Evolutionary conservation across 306 rosid species (phyloP).

Genomic region (Pueraria montana): DNA sequence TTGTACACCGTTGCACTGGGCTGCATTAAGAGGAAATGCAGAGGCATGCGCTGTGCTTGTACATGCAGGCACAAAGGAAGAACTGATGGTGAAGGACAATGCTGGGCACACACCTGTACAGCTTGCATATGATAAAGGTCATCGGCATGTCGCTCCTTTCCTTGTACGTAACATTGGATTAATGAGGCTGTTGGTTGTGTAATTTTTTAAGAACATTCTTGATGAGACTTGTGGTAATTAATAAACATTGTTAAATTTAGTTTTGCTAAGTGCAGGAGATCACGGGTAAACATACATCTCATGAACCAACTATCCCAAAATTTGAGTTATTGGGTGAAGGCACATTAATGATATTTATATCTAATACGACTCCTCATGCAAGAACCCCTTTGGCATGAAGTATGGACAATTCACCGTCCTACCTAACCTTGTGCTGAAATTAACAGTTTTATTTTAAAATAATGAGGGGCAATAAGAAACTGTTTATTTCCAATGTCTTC

Average conservation of each 20-base stretch:
- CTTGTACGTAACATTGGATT: constrained; percentile 81
- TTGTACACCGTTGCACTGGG: constrained; percentile 98
- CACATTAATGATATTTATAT: constrained; percentile 21
- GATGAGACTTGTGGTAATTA: constrained; percentile 38
- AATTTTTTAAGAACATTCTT: constrained; percentile 28
- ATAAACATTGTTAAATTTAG: constrained; percentile 35
- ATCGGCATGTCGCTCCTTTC: constrained; percentile 86
- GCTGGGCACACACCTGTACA: constrained; percentile 88
- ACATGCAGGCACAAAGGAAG: constrained; percentile 89
- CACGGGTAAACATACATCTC: neutral
- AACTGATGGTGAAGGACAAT: constrained; percentile 81
- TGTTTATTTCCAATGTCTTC: too few species aligned
- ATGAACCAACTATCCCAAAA: constrained; percentile 10
- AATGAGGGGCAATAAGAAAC: neutral
- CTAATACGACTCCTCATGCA: neutral
- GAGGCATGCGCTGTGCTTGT: constrained; percentile 94
- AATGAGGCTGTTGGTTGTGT: constrained; percentile 51
- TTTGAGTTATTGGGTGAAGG: neutral
- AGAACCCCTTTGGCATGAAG: constrained; percentile 4
- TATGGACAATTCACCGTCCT: constrained; percentile 19
- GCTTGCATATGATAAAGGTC: constrained; percentile 96
- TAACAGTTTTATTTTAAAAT: constrained; percentile 10
- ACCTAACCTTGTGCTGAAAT: constrained; percentile 11
- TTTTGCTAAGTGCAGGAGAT: constrained; percentile 38
- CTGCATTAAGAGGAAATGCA: constrained; percentile 76